Base-by-base conservation (phyloP, 2,329 filamentous ascomycete genomes). In the Aspergillus intermedius region DNA sequence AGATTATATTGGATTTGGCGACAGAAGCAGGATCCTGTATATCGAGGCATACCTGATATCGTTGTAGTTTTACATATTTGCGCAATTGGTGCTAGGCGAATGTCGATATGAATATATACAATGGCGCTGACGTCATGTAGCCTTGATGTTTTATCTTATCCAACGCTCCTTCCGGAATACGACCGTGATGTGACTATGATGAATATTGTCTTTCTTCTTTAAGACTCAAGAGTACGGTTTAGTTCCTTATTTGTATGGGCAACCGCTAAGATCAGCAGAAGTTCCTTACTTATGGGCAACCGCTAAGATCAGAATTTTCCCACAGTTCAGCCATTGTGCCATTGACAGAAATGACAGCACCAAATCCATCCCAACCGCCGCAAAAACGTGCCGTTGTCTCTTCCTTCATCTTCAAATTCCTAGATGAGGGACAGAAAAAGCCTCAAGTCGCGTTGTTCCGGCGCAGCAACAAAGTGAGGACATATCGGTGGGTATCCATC, bases 371-470 rank as follows among this genome's bases (percentile, higher is more conserved):
- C 30, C 50, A 56, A 6, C 22, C 54, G 9, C 42, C 64, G 1
- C 46, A 61, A 25, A 58, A 60, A 35, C 60, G 67, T 44, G 56
- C 61, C 1, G 68, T 75, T 5, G 71, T 75, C n/a, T 74, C 73
- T 1, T 69, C 65, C 0, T 74, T 74, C 48, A 65, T 76, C 47
- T 74, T 71, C 55, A 63, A 61, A 6, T 49, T 53, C 4, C 54
- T 56, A 0, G 51, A 59, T 5, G 53, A 52, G 1, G 49, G 50
- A 47, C 41, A 54, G 34, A 46, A 43, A 13, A 51, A 59, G 25
- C 68, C 75, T 1, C 68, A 70, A 34, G 78, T 86, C 5, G 83
- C 82, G 1, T 70, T 87, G 0, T 86, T 86, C 61, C 73, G 75
- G 41, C 75, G 83, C 12, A 84, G 82, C 58, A 71, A 70, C 46